Percentiles rank a stretch among this genome's conserved stretches.
Evolutionary conservation across 2,329 filamentous ascomycete genomes (phyloP).

Genomic region (Nemania sp.): DNA sequence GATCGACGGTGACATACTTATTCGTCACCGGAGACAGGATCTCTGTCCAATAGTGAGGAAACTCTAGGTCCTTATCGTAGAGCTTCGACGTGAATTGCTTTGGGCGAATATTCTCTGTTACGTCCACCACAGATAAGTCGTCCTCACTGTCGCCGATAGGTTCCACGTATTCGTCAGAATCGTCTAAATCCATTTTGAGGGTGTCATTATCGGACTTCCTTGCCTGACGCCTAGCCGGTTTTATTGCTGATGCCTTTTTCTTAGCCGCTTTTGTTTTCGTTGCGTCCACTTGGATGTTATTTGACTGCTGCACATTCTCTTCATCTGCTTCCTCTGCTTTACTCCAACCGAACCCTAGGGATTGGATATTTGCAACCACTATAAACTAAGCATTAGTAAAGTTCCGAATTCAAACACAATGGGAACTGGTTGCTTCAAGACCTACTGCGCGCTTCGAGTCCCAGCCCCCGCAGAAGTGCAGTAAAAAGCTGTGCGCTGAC

Average conservation of each 20-base stretch:
- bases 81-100: slow-evolving; percentile 58
- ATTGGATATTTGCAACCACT: slow-evolving; percentile 85
- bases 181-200: slow-evolving; percentile 51
- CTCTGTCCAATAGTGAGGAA: slow-evolving; percentile 94
- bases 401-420: neutral
- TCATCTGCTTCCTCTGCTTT: slow-evolving; percentile 82
- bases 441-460: slow-evolving; percentile 76
- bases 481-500: slow-evolving; percentile 91
- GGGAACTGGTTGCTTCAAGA: neutral
- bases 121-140: slow-evolving; percentile 70
- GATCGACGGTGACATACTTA: slow-evolving; percentile 82
- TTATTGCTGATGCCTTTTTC: slow-evolving; percentile 41
- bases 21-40: slow-evolving; percentile 84
- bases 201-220: slow-evolving; percentile 46
- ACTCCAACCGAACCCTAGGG: slow-evolving; percentile 90
- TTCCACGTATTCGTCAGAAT: slow-evolving; percentile 62
- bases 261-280: slow-evolving; percentile 55
- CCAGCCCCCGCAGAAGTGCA: slow-evolving; percentile 81
- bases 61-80: slow-evolving; percentile 82
- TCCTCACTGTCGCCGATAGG: slow-evolving; percentile 67
- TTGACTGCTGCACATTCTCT: slow-evolving; percentile 54
- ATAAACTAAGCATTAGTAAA: slow-evolving; percentile 18
- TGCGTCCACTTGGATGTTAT: slow-evolving; percentile 32
- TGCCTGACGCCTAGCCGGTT: slow-evolving; percentile 42
- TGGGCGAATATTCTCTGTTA: slow-evolving; percentile 59